These are phyloP conservation scores for Fragosphaeria purpurea DNA, from an alignment of 2,329 filamentous ascomycete species.

Conservation along the genomic window DNA sequence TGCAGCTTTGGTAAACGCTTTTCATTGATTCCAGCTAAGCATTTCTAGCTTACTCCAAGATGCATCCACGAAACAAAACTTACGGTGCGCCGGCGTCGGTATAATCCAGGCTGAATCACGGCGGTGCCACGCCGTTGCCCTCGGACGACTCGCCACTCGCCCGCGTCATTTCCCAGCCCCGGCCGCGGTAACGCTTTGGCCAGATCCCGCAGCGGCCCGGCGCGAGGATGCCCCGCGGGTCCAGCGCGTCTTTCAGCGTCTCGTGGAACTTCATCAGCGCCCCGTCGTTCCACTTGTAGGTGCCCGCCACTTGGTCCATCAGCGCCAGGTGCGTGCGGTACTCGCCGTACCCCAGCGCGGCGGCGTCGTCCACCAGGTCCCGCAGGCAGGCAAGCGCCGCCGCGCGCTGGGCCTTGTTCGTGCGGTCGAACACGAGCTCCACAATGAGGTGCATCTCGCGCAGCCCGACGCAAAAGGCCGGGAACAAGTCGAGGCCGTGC, in stretches of 20 bases:
- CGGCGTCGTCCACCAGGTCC: constrained; percentile 27
- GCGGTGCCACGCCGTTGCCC: constrained; percentile 18
- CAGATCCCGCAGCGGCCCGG: constrained; percentile 23
- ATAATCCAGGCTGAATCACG: neutral
- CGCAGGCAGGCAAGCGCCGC: constrained; percentile 20
- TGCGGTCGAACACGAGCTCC: constrained; percentile 23
- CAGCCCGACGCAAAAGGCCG: constrained; percentile 30
- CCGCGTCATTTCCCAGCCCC: constrained; percentile 27
- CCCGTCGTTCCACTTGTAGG: constrained; percentile 32
- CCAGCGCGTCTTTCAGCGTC: constrained; percentile 31
- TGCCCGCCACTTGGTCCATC: constrained; percentile 34
- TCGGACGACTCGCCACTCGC: constrained; percentile 21
- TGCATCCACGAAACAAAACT: too few species aligned
- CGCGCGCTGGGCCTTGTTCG: constrained; percentile 14
- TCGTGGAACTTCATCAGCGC: constrained; percentile 30
- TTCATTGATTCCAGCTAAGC: too few species aligned
- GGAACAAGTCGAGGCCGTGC: constrained; percentile 29
- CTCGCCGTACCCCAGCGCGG: constrained; percentile 30
- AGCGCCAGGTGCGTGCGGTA: constrained; percentile 33
- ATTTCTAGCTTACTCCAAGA: too few species aligned
- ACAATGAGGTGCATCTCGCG: constrained; percentile 24
- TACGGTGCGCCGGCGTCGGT: too few species aligned
- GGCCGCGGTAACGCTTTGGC: constrained; percentile 22
- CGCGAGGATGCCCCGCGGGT: constrained; percentile 26
- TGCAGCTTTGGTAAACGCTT: too few species aligned